Evolutionary conservation across 345 rosid species (phyloP).

Genomic region (Citrus trifoliata): DNA sequence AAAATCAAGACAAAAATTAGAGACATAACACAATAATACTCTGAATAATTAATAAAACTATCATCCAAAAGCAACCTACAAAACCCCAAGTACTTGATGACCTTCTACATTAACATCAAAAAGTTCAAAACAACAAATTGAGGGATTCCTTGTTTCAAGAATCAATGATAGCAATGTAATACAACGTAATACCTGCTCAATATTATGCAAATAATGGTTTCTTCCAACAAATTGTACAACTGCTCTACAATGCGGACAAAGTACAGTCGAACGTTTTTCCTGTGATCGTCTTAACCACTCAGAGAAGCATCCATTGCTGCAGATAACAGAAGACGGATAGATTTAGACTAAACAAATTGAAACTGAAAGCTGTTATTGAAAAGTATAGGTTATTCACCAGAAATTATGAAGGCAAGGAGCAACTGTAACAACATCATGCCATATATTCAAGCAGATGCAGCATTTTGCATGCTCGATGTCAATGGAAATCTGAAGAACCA

Average conservation of each 20-base stretch:
- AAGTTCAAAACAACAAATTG: neutral
- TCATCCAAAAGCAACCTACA: neutral
- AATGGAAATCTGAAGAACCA: slow-evolving; percentile 51
- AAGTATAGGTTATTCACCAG: slow-evolving; percentile 45
- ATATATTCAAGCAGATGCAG: slow-evolving; percentile 85
- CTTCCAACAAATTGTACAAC: slow-evolving; percentile 76
- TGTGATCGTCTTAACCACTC: slow-evolving; percentile 90
- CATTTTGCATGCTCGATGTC: slow-evolving; percentile 82
- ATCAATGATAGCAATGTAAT: neutral
- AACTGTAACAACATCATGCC: slow-evolving; percentile 92
- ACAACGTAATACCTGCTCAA: slow-evolving; percentile 62
- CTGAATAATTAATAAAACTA: neutral
- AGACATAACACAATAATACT: neutral
- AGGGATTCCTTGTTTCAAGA: neutral
- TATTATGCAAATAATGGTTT: slow-evolving; percentile 71
- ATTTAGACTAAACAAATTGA: slow-evolving; percentile 11
- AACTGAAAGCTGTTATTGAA: neutral
- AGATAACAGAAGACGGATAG: slow-evolving; percentile 24
- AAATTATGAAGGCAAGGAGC: slow-evolving; percentile 97
- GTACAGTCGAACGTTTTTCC: slow-evolving; percentile 54
- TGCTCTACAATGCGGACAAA: slow-evolving; percentile 95
- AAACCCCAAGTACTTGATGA: neutral
- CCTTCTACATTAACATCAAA: neutral
- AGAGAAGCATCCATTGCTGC: slow-evolving; percentile 95
- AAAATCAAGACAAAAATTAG: neutral